phyloP scores from a whole-genome alignment of 106 monocot species.

The Cymbidium sinense region DNA sequence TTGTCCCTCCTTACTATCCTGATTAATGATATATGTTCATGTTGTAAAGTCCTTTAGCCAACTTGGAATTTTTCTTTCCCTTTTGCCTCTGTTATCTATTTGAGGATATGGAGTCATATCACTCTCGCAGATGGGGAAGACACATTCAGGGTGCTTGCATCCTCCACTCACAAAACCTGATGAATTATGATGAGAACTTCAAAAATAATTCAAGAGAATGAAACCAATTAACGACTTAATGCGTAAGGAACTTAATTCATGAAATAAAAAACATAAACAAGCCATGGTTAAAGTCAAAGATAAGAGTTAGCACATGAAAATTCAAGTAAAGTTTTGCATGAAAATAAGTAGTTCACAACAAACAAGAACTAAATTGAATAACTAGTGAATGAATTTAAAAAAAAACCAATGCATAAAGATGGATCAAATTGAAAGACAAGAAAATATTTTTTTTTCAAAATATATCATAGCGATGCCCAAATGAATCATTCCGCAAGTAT shows the following conservation, averaged over 20 bases:
- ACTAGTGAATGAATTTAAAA: neutral
- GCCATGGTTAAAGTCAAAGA: neutral
- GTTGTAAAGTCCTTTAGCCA: too few species aligned
- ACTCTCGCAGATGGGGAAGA: neutral
- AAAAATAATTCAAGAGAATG: neutral
- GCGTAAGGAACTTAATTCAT: neutral
- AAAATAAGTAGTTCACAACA: neutral
- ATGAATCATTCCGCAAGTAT: too few species aligned
- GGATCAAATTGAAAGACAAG: neutral
- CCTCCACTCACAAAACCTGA: constrained; percentile 48
- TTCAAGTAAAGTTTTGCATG: neutral
- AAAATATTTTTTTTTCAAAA: too few species aligned
- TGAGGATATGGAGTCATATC: too few species aligned
- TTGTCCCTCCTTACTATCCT: too few species aligned
- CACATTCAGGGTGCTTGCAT: constrained; percentile 4
- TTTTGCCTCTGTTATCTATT: too few species aligned
- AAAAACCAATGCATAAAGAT: too few species aligned
- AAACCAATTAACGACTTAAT: constrained; percentile 15
- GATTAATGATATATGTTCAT: too few species aligned
- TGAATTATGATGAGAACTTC: constrained; percentile 20
- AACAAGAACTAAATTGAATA: neutral
- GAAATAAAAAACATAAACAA: neutral
- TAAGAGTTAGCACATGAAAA: neutral
- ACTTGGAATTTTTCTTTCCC: too few species aligned
- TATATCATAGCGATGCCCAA: too few species aligned